Conservation (phyloP, 306 rosid genomes). For the Pueraria montana region DNA sequence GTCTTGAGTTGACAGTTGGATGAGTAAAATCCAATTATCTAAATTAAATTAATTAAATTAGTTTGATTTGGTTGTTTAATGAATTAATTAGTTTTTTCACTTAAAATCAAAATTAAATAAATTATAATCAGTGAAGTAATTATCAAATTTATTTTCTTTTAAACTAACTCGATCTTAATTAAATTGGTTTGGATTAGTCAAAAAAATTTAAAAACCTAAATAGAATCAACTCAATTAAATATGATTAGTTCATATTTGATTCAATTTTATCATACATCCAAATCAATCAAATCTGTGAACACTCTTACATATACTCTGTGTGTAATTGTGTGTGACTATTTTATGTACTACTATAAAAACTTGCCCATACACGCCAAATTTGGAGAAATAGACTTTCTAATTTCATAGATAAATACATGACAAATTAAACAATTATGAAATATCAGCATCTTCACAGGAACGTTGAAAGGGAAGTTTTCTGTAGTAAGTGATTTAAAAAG, state of each 20-base stretch:
- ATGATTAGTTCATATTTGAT: too few relatives aligned
- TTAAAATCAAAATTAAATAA: too few relatives aligned
- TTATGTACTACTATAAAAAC: background rate
- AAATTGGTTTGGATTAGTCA: too few relatives aligned
- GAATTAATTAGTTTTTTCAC: too few relatives aligned
- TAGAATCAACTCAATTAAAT: too few relatives aligned
- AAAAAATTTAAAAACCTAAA: too few relatives aligned
- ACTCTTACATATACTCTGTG: background rate
- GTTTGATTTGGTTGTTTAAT: too few relatives aligned
- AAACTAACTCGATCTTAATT: too few relatives aligned
- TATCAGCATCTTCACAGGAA: conserved; percentile 37
- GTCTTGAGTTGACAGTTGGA: background rate
- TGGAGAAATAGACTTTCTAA: conserved; percentile 26
- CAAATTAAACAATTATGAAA: conserved; percentile 13
- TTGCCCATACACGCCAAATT: background rate
- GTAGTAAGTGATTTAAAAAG: conserved; percentile 51
- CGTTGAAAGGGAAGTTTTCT: conserved; percentile 45
- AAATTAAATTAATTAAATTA: too few relatives aligned
- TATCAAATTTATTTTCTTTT: too few relatives aligned
- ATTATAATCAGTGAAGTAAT: too few relatives aligned
- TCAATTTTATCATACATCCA: background rate
- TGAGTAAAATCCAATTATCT: background rate
- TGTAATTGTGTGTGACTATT: background rate
- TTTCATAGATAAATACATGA: conserved; percentile 36
- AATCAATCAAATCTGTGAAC: background rate